Base-by-base conservation (phyloP, 805 yeast species). In the Candida sakaeoensis region DNA sequence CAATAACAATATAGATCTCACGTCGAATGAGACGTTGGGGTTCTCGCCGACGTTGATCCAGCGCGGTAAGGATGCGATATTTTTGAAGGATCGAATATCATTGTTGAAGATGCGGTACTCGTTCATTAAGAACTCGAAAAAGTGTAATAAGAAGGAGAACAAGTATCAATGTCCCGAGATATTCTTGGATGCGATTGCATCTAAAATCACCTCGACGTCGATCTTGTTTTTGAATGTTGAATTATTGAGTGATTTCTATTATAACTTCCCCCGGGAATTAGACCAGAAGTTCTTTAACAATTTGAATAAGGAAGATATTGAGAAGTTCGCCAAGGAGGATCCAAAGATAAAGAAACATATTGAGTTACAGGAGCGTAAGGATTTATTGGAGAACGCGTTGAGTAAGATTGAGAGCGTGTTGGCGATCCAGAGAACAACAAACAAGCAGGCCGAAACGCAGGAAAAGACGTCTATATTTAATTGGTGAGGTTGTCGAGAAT, bases 151-250 rank as follows among this genome's bases (percentile, higher is more conserved):
- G 46, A 85, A 85, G 52, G 88, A 80, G 32, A 85, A 83, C 59
- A 89, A 85, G 59, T 88, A 82, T 57, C 83, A 81, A 50, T 93
- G 99, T 56, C 99, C 99, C 0, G 99, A 93, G 59, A 76, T 90
- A 5, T 95, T 90, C 50, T 69, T 93, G 57, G 95, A 88, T 55
- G 95, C 88, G 2, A 96, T 93, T 3, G 83, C 93, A 37, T 90
- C 88, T 46, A 93, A 93, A 60, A 67, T 93, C 17, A 87, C 97
- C 0, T 84, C 91, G 9, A 93, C 99, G 0, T 93, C 99, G 0
- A 93, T 93, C 3, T 63, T 93, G 45, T 93, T 93, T 53, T 66
- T 93, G 57, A 93, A 93, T 56, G 98, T 95, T 41, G 99, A 93
- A 61, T 68, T 93, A 41, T 68, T 93, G 46, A 85, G 95, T 49